Conservation (phyloP, 108 stramenopile genomes). For the Cyclotella atomus region DNA sequence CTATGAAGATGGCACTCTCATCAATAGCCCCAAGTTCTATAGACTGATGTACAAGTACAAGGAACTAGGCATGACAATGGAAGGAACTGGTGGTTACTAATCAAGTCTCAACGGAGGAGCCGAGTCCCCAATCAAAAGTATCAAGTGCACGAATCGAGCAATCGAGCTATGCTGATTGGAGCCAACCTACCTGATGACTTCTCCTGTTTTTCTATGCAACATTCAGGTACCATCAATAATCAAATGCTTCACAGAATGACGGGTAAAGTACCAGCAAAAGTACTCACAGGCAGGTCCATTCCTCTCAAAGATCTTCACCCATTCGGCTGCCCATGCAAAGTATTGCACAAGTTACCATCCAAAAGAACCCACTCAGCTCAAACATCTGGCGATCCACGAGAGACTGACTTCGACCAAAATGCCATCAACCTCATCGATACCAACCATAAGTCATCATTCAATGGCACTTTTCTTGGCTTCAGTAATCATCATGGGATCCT, state of each 20-base stretch:
- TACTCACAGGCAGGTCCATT: neutral
- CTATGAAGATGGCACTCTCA: conserved; percentile 8
- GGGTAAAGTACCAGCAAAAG: neutral
- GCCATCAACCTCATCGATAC: neutral
- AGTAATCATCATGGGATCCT: neutral
- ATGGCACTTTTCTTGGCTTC: conserved; percentile 1
- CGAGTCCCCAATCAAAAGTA: conserved; percentile 1
- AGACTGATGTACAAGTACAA: neutral
- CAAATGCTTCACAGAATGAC: neutral
- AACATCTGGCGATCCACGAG: conserved; percentile 1
- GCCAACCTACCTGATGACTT: neutral
- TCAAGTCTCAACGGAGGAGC: conserved; percentile 2
- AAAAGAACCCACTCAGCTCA: neutral
- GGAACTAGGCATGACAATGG: neutral
- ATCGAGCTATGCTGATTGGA: neutral
- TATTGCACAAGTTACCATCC: neutral
- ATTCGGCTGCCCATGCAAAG: neutral
- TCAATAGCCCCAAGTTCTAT: neutral
- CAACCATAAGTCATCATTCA: neutral
- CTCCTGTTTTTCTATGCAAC: neutral
- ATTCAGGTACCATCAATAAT: neutral
- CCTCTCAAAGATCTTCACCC: neutral
- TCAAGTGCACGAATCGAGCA: neutral
- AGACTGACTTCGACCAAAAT: neutral
- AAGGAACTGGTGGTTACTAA: conserved; percentile 15